Conservation (phyloP, 2,329 filamentous ascomycete species). For the Davidsoniella neocaledoniae region DNA sequence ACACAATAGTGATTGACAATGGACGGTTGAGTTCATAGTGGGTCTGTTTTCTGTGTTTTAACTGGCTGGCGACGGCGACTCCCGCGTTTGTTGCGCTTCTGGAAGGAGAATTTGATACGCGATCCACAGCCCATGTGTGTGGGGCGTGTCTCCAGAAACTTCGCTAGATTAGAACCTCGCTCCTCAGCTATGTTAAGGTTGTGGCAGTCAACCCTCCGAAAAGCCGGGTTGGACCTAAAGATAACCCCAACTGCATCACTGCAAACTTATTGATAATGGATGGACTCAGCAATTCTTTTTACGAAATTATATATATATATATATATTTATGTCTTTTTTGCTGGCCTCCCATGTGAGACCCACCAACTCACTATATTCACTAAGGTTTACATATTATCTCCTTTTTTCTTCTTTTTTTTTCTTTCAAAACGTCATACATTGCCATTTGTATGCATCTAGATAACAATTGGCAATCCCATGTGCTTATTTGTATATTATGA, state of each 20-base stretch:
- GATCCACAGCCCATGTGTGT: constrained; percentile 2
- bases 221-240: constrained; percentile 4
- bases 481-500: too few species aligned
- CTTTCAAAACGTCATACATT: not conserved
- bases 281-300: too few species aligned
- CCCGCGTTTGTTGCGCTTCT: constrained; percentile 11
- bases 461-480: not conserved
- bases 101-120: constrained; percentile 8
- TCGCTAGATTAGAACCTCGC: too few species aligned
- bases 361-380: too few species aligned
- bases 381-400: not conserved
- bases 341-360: too few species aligned
- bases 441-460: not conserved
- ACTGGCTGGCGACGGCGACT: constrained; percentile 1
- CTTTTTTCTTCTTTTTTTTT: not conserved
- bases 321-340: not conserved
- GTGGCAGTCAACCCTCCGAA: not conserved
- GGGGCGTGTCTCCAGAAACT: constrained; percentile 4
- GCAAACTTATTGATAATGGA: not conserved
- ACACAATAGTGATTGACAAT: not conserved
- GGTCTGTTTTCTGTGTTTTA: not conserved
- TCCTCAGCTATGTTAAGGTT: not conserved
- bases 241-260: constrained; percentile 5
- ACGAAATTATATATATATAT: not conserved
- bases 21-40: not conserved